Base-by-base conservation (phyloP, 1,284 basidiomycete species). In the Trichosporon coremiiforme region DNA sequence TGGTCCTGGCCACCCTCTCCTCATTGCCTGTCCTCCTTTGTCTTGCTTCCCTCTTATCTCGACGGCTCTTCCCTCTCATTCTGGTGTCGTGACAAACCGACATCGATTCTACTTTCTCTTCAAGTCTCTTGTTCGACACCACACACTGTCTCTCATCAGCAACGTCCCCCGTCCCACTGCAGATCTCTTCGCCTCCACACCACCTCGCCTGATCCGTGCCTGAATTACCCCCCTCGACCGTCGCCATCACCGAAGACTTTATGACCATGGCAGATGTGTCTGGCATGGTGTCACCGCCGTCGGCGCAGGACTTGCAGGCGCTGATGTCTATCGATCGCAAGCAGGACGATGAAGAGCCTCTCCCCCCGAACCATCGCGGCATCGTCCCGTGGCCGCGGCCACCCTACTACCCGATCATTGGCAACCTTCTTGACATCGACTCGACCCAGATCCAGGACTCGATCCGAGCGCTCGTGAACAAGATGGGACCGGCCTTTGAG, bases 361-460 rank as follows among this genome's bases (percentile, higher is more conserved):
- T 22, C 20, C 31, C 29, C 7, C 57, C 57, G 15, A 33, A 62
- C 29, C 20, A 17, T 15, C 29, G 31, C 4, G 57, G 31, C 31
- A 33, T 62, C 29, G 17, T n/a, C 8, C 57, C 57, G 2, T 62
- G 57, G 57, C 57, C 57, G 57, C 29, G 57, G 57, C 57, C 57
- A 13, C 57, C 57, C 2, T 35, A 62, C 57, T 62, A 64, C 63
- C 57, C 36, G 69, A 36, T 66, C 41, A 33, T 57, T 13, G 86
- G 86, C 8, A 86, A 87, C 66, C 47, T 79, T 75, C 73, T n/a
- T 36, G 71, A 69, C 31, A 65, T 75, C 20, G 73, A 75, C 57
- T 57, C 68, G 2, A 50, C 69, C 7, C 45, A 67, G 4, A 62
- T 67, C 4, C 38, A 66, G 2, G 22, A 22, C 55, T 85, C 85